Evolutionary conservation across 805 yeast genomes (phyloP), one percentile per base, ranked within the genome.

Genomic region (Schizosaccharomyces octosporus): DNA sequence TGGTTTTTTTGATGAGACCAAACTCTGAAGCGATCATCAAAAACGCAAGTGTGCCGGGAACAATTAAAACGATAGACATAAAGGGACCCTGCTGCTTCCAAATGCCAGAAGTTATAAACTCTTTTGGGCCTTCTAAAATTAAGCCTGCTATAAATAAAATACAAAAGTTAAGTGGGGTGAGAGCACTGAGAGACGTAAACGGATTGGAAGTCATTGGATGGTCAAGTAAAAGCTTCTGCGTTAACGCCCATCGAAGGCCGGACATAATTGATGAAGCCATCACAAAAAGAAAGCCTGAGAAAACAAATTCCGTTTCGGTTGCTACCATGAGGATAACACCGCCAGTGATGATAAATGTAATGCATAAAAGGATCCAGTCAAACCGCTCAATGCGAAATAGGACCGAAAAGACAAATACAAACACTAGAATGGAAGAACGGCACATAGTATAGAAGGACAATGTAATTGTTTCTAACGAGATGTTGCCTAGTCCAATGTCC

Each of bases 211-310:
- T 79, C 61, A 80, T 72, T 32, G 74, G 75, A 65, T 81, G 81
- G 55, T 74, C 76, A 65, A 79, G 83, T 60, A 93, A 73, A 43
- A 90, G 76, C 27, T 93, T 70, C 69, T 93, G 97, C 0, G 97
- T 88, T 64, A 89, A 79, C 1, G 95, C 90, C 98, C 98, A 93
- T 64, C 98, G 78, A 61, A 93, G 73, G 0, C 98, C 98, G 17
- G 93, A 83, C 73, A 87, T 78, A 69, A 84, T 78, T 1, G 95
- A 81, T 3, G 95, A 89, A 1, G 79, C 72, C 36, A 93, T 72
- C 0, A 90, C 97, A 32, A 88, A 72, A 1, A 81, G 61, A 27
- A 87, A 81, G 1, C 98, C 97, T 1, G 83, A 32, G 6, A 59
- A 39, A 2, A 51, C 62, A 61, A 64, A 64, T 48, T 65, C 59